Evolutionary conservation across 2,329 filamentous ascomycete genomes (phyloP).

Genomic region (Paecilomyces variotii): DNA sequence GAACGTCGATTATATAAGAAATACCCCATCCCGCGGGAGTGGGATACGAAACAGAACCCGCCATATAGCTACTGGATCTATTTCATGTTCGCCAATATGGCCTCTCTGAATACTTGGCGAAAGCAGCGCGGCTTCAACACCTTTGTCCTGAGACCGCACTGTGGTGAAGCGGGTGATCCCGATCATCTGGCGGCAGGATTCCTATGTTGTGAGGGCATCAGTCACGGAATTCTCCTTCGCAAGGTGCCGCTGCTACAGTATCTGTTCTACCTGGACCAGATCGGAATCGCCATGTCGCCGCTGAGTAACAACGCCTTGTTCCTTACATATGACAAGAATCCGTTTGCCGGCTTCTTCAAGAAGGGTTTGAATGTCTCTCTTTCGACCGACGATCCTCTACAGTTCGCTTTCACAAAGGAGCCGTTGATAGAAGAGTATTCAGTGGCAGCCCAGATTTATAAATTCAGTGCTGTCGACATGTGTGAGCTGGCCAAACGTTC

Average conservation of each 20-base stretch:
- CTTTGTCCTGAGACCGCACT: constrained; percentile 85
- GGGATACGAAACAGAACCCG: constrained; percentile 89
- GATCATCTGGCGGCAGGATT: constrained; percentile 90
- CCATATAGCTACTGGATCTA: constrained; percentile 99
- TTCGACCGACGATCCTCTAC: constrained; percentile 91
- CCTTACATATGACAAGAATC: constrained; percentile 92
- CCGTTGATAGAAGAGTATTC: constrained; percentile 97
- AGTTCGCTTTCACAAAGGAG: constrained; percentile 98
- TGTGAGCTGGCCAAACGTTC: constrained; percentile 96
- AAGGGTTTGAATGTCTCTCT: constrained; percentile 91
- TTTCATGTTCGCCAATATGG: constrained; percentile 89
- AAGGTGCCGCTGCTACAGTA: constrained; percentile 95
- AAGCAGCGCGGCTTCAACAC: constrained; percentile 93
- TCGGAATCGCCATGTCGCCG: constrained; percentile 98
- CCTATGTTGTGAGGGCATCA: constrained; percentile 92
- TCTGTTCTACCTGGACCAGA: constrained; percentile 95
- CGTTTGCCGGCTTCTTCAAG: constrained; percentile 91
- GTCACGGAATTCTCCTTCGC: constrained; percentile 81
- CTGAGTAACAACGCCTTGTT: constrained; percentile 97
- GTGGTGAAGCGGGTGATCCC: constrained; percentile 91
- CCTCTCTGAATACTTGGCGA: constrained; percentile 84
- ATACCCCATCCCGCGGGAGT: constrained; percentile 81
- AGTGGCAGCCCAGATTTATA: constrained; percentile 97
- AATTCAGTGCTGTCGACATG: constrained; percentile 95
- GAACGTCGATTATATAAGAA: constrained; percentile 93